Evolutionary conservation across 2,329 filamentous ascomycete species (phyloP), one percentile per base, ranked within the genome.

Genomic region (Aspergillus awamori): DNA sequence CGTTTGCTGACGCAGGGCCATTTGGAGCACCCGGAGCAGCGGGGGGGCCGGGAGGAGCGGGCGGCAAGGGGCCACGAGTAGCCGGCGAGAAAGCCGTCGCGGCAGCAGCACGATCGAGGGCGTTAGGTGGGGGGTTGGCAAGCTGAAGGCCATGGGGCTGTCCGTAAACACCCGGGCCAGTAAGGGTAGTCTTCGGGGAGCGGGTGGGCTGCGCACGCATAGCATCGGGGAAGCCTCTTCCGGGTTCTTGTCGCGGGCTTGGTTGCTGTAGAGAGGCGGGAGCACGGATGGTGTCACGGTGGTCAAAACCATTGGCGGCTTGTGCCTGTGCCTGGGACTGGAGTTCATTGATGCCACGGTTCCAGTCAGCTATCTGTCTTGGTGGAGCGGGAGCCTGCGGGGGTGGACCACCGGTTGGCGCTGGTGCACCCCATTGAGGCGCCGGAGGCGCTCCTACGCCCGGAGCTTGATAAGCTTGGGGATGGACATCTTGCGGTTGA

Each of bases 401-500:
- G 74, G 77, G 76, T 43, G 77, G 74, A 36, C 75, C 77, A 33
- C 76, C 77, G 48, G 74, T 78, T 33, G 74, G 77, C 63, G 88
- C 86, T 53, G 92, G 91, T 61, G 89, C 90, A 64, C 91, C 91
- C 94, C 94, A 98, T 75, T 96, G 91, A 65, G 93, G 93, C 55
- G 89, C 90, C 56, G 92, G 91, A 61, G 92, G 92, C 10, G 91
- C 92, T 67, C 91, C 90, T 57, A 95, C 89, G 45, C 90, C 91
- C 52, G 89, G 86, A 57, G 88, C 87, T 77, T 97, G 93, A 72
- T 98, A 98, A 6, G 93, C 91, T 72, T 97, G 92, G 53, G 94
- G 94, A 75, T 98, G 93, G 22, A 98, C 93, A 77, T 99, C 95
- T 72, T 96, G 94, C 7, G 95, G 94, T 70, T 95, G 70, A 57